These are phyloP conservation scores for Apophysomyces ossiformis DNA, from an alignment of 371 early-diverging fungal species.

Conservation along the genomic window DNA sequence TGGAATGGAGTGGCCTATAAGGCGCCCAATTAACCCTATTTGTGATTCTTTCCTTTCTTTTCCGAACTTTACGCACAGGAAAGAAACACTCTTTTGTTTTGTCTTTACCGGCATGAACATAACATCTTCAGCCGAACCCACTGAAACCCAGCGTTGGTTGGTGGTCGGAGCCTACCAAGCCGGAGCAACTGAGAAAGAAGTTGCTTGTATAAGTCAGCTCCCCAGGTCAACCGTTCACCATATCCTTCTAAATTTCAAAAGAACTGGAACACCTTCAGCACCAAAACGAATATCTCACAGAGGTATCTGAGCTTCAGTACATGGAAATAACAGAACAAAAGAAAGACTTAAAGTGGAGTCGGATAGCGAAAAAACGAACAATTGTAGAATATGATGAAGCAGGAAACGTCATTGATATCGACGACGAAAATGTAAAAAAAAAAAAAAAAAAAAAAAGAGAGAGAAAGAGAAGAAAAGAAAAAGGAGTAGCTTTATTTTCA, in stretches of 20 bases:
- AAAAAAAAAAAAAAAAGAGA: neutral
- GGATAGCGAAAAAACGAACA: neutral
- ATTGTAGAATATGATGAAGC: constrained; percentile 1
- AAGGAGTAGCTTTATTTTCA: no score
- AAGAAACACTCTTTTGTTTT: neutral
- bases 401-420: constrained; percentile 5
- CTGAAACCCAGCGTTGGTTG: constrained; percentile 17
- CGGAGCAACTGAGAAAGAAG: constrained; percentile 11
- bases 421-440: neutral
- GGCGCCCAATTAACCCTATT: no score
- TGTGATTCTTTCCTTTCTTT: neutral
- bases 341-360: neutral
- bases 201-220: constrained; percentile 10
- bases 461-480: no score
- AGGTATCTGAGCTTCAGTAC: neutral
- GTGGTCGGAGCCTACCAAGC: constrained; percentile 21
- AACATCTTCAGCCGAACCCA: neutral
- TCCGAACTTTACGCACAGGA: neutral
- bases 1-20: no score
- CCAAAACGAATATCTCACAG: constrained; percentile 6
- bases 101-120: neutral
- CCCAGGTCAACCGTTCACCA: constrained; percentile 11
- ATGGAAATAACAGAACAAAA: constrained; percentile 4
- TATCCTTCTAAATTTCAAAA: constrained; percentile 19
- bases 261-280: constrained; percentile 15